Evolutionary conservation across 2,329 filamentous ascomycete genomes (phyloP).

Genomic region (Lizonia empirigonia): DNA sequence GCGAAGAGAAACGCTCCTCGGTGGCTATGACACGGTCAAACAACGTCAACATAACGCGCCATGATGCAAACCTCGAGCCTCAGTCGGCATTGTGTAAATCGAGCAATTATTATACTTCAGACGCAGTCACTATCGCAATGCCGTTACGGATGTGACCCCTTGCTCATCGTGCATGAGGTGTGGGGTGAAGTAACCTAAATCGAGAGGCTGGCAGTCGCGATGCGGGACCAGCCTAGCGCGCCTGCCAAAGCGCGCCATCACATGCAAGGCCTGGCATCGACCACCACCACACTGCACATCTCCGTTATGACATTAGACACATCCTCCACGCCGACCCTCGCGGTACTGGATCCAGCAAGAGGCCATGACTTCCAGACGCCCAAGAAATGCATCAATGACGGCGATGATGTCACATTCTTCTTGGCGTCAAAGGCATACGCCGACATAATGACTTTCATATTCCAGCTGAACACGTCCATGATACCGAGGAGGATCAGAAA

Average conservation of each 20-base stretch:
- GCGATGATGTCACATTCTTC: slow-evolving; percentile 80
- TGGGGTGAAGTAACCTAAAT: slow-evolving; percentile 12
- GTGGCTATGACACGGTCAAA: not conserved
- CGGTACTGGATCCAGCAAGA: slow-evolving; percentile 25
- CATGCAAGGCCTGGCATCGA: slow-evolving; percentile 20
- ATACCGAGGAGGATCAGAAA: slow-evolving; percentile 66
- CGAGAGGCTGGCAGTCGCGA: slow-evolving; percentile 1
- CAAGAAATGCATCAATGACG: slow-evolving; percentile 81
- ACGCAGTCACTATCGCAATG: not conserved
- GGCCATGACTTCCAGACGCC: slow-evolving; percentile 66
- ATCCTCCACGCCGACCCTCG: slow-evolving; percentile 26
- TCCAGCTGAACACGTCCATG: slow-evolving; percentile 88
- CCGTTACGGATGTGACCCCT: not conserved
- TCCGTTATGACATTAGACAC: slow-evolving; percentile 30
- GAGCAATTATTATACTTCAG: not conserved
- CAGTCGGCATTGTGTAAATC: not conserved
- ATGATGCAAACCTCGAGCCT: not conserved
- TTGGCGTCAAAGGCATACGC: slow-evolving; percentile 80
- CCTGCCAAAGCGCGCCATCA: slow-evolving; percentile 26
- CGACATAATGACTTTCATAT: slow-evolving; percentile 83
- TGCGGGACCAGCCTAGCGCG: slow-evolving; percentile 10
- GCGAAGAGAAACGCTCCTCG: slow-evolving; percentile 1
- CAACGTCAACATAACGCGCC: slow-evolving; percentile 2
- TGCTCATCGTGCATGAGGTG: not conserved
- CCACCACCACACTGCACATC: slow-evolving; percentile 10